These are phyloP conservation scores for Salpingoeca rosetta DNA, from an alignment of 78 protist species.

Conservation along the genomic window DNA sequence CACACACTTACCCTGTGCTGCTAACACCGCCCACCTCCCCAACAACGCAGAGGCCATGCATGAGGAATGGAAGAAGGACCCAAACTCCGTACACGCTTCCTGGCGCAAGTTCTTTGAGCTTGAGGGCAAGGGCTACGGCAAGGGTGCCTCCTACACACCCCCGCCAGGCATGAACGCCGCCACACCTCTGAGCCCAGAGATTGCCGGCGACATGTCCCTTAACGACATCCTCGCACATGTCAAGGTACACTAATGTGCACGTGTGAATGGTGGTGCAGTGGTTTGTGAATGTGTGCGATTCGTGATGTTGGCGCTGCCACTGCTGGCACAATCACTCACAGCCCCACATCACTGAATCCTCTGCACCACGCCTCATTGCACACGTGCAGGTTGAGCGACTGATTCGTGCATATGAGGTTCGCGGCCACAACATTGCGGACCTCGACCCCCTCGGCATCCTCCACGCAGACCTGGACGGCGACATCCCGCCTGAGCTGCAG, in stretches of 20 bases:
- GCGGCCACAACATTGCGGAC: conserved; percentile 20
- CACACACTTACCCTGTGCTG: no score
- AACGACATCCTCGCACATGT: no score
- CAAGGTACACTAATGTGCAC: no score
- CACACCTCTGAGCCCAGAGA: background rate
- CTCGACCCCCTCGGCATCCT: conserved; percentile 17
- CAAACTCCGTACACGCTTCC: background rate
- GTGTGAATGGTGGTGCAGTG: no score
- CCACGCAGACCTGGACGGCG: conserved; percentile 10
- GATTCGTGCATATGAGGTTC: conserved; percentile 16
- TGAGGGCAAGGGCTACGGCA: background rate
- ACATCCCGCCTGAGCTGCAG: background rate
- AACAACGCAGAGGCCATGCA: background rate
- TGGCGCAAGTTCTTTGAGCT: background rate
- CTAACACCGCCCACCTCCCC: no score
- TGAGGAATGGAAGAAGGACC: background rate
- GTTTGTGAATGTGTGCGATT: no score
- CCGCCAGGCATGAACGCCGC: background rate
- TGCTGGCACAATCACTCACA: background rate
- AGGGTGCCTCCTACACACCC: background rate
- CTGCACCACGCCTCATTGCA: no score
- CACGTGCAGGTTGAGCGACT: conserved; percentile 1
- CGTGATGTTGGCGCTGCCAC: no score
- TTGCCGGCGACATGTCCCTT: no score
- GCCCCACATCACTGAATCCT: background rate